Conservation (phyloP, 129 eudicot genomes). For the Solidago caesia region DNA sequence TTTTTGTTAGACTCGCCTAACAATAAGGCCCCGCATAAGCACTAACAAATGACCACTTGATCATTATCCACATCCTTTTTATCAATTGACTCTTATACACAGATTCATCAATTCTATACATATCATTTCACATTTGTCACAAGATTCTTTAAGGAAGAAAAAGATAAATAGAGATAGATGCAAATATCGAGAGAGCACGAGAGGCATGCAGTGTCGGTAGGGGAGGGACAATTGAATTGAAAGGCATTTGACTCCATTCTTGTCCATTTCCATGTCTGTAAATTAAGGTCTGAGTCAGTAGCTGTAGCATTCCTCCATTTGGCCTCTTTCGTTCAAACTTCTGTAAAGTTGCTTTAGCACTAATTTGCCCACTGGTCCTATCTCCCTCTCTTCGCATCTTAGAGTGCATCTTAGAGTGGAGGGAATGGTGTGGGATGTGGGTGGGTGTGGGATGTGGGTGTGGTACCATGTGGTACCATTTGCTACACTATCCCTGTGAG, state of each 20-base stretch:
- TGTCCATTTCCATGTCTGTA: conserved; percentile 36
- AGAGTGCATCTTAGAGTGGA: too few species aligned
- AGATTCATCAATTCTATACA: too few species aligned
- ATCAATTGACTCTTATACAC: too few species aligned
- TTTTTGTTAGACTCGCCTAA: too few species aligned
- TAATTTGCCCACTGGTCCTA: conserved; percentile 28
- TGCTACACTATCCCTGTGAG: too few species aligned
- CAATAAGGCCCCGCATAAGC: too few species aligned
- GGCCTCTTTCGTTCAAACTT: conserved; percentile 37
- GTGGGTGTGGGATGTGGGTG: too few species aligned
- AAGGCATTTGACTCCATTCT: conserved; percentile 37
- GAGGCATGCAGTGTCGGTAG: conserved; percentile 36
- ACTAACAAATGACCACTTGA: too few species aligned
- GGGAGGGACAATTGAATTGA: conserved; percentile 6
- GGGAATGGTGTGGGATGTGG: too few species aligned
- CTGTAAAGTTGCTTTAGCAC: conserved; percentile 27
- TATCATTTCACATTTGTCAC: too few species aligned
- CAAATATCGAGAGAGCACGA: conserved; percentile 40
- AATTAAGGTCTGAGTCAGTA: conserved; percentile 8
- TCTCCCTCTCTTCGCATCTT: neutral
- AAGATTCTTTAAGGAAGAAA: neutral
- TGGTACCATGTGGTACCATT: too few species aligned
- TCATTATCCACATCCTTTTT: too few species aligned
- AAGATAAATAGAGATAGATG: neutral
- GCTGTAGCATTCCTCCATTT: conserved; percentile 21